A percentile compares a stretch with the other conserved stretches of the same genome.
Evolutionary conservation across 2,329 filamentous ascomycete genomes (phyloP).

Genomic region (Dothideomycetidae sp.): DNA sequence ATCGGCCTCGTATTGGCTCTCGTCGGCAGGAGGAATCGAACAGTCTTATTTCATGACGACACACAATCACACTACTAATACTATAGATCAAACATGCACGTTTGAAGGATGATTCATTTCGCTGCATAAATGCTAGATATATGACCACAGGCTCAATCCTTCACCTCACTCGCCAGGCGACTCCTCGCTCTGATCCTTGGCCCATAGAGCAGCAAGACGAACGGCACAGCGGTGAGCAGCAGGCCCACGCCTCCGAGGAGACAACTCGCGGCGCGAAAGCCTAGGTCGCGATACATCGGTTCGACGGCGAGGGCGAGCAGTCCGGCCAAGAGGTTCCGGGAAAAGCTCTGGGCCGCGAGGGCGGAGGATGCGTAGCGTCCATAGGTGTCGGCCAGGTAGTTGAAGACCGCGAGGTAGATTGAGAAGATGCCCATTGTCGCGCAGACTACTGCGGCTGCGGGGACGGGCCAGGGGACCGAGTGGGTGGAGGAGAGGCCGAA

Average conservation of each 20-base stretch:
- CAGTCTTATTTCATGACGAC: too few species aligned
- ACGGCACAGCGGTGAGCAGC: constrained; percentile 65
- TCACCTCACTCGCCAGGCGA: constrained; percentile 48
- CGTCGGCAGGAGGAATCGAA: too few species aligned
- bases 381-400: constrained; percentile 83
- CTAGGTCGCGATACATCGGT: constrained; percentile 58
- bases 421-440: constrained; percentile 77
- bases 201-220: constrained; percentile 69
- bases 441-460: constrained; percentile 53
- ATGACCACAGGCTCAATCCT: too few species aligned
- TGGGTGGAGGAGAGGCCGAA: constrained; percentile 58
- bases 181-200: constrained; percentile 60
- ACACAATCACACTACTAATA: too few species aligned
- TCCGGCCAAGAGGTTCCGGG: constrained; percentile 70
- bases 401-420: constrained; percentile 80
- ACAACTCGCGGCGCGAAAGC: constrained; percentile 55
- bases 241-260: constrained; percentile 59
- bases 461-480: constrained; percentile 56
- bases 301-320: constrained; percentile 65
- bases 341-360: constrained; percentile 73
- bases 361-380: constrained; percentile 74
- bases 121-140: too few species aligned
- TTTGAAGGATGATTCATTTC: too few species aligned
- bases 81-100: too few species aligned
- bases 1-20: too few species aligned